Base-by-base conservation (phyloP, 2,329 filamentous ascomycete genomes). In the Xylariomycetidae sp. region DNA sequence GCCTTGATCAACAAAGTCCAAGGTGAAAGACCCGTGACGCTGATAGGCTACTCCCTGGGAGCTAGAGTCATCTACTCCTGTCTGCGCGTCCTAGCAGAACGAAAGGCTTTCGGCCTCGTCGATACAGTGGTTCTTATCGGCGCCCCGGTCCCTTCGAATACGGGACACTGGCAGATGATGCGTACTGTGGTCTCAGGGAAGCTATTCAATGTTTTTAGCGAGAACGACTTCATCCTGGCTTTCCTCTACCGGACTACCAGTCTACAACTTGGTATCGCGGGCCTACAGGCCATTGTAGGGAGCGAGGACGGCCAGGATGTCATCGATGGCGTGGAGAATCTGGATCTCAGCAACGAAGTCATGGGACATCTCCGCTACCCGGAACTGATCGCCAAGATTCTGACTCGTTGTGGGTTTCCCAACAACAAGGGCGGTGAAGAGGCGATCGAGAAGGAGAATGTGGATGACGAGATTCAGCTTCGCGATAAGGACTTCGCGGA, bases 201-300 rank as follows among this genome's bases (percentile, higher is more conserved):
- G 37, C 71, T 95, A 6, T 83, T 94, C 48, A 96, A 96, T 48
- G 87, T 90, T 7, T 95, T 83, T 61, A 90, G 86, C 2, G 79
- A 82, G 33, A 89, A 92, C 40, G 89, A 96, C 59, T 85, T 87
- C 51, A 80, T 96, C 19, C 77, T 96, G 1, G 88, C 80, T 1
- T 90, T 95, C 54, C 67, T 95, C 13, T 95, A 96, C 57, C 80
- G 89, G 27, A 82, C 87, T 3, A 88, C 85, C 25, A 88, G 82
- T 38, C 74, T 94, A 17, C 83, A 92, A 44, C 73, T 85, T 25
- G 89, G 89, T 4, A 77, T 95, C 26, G 88, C 88, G 0, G 90
- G 89, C 0, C 65, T 97, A 2, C 85, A 95, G 54, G 70, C 78
- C 19, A 76, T 94, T 16, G 50, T 37, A 12, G 62, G 78, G 37